Evolutionary conservation across 805 yeast species (phyloP), one percentile per base, ranked within the genome.

Genomic region (Saccharomycopsis oosterbeekiorum): DNA sequence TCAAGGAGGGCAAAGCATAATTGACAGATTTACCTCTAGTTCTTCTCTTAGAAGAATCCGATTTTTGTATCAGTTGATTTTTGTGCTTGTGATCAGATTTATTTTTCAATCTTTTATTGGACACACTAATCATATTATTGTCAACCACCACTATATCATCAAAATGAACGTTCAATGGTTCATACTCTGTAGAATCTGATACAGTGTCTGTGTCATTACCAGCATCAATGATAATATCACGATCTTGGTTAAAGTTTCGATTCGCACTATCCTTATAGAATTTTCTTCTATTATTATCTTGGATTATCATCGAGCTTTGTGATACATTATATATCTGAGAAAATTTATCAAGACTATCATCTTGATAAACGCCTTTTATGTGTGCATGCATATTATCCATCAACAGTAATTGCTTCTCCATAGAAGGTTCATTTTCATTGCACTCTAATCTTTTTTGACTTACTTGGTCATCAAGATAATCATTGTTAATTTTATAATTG

Each of bases 1-100:
- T 75, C 59, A 86, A 70, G 1, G 92, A 83, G 0, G 91, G 90
- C 40, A 83, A 76, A 19, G 83, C 83, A 67, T 89, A 89, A 69
- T 84, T 82, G 5, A 89, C 82, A 11, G 80, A 78, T 62, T 80
- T 82, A 3, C 83, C 79, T 24, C 83, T 74, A 26, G 89, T 76
- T 61, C 83, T 71, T 57, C 86, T 74, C 50, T 80, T 66, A 59
- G 43, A 24, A 76, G 68, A 1, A 69, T 57, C 53, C 21, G 53
- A 47, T 47, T 47, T 47, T 4, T 21, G 65, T 53, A 53, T 53
- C 14, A 53, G 26, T 34, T 53, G 41, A 36, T 39, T 36, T 12
- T 11, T 34, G 24, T 53, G 14, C 29, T 53, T 36, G 29, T 11
- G 19, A 17, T 53, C 56, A 11, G 56, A 29, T n/a, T 34, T 53